A percentile compares a stretch with the other conserved stretches of the same genome.
Conservation (phyloP, 805 yeast genomes). For the Kockiozyma suomiensis region DNA sequence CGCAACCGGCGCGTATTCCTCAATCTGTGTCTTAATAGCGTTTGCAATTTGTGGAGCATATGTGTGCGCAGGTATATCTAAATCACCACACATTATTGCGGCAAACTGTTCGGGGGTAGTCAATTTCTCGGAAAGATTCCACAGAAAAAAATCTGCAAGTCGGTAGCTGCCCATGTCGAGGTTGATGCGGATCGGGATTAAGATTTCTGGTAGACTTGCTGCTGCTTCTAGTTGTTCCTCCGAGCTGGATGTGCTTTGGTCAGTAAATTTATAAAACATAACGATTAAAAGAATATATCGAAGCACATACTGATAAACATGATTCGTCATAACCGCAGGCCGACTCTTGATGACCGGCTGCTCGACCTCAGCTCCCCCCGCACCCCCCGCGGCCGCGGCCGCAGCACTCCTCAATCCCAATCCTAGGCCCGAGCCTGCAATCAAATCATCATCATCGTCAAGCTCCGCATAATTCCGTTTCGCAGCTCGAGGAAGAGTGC, state of each 20-base stretch:
- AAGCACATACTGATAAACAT: slow-evolving; percentile 22
- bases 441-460: slow-evolving; percentile 30
- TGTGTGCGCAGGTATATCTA: slow-evolving; percentile 67
- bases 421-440: slow-evolving; percentile 4
- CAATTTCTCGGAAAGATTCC: slow-evolving; percentile 62
- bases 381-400: too few relatives aligned
- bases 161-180: slow-evolving; percentile 58
- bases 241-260: slow-evolving; percentile 21
- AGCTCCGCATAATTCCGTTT: slow-evolving; percentile 30
- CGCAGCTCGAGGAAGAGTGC: slow-evolving; percentile 28
- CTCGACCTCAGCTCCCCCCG: slow-evolving; percentile 13
- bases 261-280: background rate
- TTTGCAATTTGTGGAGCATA: slow-evolving; percentile 64
- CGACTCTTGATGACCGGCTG: slow-evolving; percentile 13
- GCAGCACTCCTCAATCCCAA: background rate
- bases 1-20: slow-evolving; percentile 67
- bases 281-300: too few relatives aligned
- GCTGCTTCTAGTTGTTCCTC: slow-evolving; percentile 45
- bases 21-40: slow-evolving; percentile 78
- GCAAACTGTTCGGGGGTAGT: slow-evolving; percentile 78
- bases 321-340: slow-evolving; percentile 29
- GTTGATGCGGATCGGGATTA: slow-evolving; percentile 68
- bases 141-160: slow-evolving; percentile 68
- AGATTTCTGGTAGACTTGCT: slow-evolving; percentile 47
- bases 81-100: slow-evolving; percentile 72